Conservation (phyloP, 805 yeast genomes). For the Debaryomyces tyrocola region DNA sequence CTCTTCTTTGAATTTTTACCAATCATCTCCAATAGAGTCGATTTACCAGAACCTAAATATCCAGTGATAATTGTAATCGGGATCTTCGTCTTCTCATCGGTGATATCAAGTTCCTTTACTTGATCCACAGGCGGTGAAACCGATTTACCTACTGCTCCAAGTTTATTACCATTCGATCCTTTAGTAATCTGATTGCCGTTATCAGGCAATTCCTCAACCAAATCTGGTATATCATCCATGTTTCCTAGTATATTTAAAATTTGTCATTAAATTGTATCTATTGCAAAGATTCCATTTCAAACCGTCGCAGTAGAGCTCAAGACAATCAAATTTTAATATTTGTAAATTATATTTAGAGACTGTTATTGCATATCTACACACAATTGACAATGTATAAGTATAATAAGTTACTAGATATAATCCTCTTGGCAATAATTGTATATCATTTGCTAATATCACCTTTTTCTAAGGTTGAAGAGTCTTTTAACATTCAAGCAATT, state of each 20-base stretch:
- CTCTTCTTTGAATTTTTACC: slow-evolving; percentile 69
- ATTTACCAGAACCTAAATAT: slow-evolving; percentile 91
- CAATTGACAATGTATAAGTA: slow-evolving; percentile 14
- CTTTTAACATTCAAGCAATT: slow-evolving; percentile 86
- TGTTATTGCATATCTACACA: not conserved
- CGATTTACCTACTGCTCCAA: not conserved
- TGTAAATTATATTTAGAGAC: no score
- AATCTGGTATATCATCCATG: slow-evolving; percentile 35
- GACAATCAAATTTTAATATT: no score
- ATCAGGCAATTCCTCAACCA: slow-evolving; percentile 23
- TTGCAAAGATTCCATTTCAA: no score
- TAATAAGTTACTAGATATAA: slow-evolving; percentile 18
- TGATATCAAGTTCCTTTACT: not conserved
- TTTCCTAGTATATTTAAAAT: not conserved
- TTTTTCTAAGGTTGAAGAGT: slow-evolving; percentile 90
- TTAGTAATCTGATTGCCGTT: not conserved
- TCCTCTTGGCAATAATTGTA: slow-evolving; percentile 47
- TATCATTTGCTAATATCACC: slow-evolving; percentile 64
- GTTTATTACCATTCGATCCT: not conserved
- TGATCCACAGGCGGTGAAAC: not conserved
- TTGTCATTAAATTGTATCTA: no score
- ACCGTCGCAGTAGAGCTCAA: no score
- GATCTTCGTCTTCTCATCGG: slow-evolving; percentile 44
- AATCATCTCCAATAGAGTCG: slow-evolving; percentile 75
- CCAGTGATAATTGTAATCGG: slow-evolving; percentile 96